These are phyloP conservation scores for Alternaria sp. DNA, from an alignment of 2,329 filamentous ascomycete species.

Conservation along the genomic window DNA sequence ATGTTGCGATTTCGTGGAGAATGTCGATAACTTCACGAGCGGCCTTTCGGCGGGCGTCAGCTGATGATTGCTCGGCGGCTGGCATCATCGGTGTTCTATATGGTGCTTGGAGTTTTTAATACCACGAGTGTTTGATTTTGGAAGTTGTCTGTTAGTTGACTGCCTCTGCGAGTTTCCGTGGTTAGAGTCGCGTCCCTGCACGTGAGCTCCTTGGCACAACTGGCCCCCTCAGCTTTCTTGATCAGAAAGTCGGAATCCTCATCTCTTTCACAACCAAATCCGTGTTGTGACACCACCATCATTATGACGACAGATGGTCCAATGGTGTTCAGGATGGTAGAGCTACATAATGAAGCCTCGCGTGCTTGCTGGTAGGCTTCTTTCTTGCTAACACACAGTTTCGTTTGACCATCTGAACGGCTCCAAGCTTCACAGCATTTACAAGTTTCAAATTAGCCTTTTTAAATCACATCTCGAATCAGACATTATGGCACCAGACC, in stretches of 20 bases:
- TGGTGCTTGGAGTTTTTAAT: not conserved
- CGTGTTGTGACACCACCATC: conserved; percentile 23
- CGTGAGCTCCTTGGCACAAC: conserved; percentile 19
- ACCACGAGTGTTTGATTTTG: not conserved
- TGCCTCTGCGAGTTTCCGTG: not conserved
- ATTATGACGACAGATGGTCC: conserved; percentile 14
- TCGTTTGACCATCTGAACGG: not conserved
- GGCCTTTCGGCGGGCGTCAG: conserved; percentile 70
- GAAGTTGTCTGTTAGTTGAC: conserved; percentile 15
- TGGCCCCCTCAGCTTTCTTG: not conserved
- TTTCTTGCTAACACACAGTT: not conserved
- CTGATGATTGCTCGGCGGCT: conserved; percentile 36
- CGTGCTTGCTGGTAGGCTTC: conserved; percentile 3
- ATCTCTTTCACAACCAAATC: conserved; percentile 3
- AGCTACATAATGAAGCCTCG: conserved; percentile 12
- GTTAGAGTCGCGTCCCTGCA: conserved; percentile 8
- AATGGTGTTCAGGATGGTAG: conserved; percentile 1
- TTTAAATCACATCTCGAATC: not conserved
- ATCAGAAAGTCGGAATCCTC: conserved; percentile 9
- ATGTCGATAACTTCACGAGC: conserved; percentile 84
- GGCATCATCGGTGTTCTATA: conserved; percentile 24
- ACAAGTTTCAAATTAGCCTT: not conserved
- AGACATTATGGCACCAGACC: conserved; percentile 33
- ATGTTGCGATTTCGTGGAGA: conserved; percentile 83
- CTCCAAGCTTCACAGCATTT: not conserved